Evolutionary conservation across 108 stramenopile species (phyloP).

Genomic region (Seminavis robusta): DNA sequence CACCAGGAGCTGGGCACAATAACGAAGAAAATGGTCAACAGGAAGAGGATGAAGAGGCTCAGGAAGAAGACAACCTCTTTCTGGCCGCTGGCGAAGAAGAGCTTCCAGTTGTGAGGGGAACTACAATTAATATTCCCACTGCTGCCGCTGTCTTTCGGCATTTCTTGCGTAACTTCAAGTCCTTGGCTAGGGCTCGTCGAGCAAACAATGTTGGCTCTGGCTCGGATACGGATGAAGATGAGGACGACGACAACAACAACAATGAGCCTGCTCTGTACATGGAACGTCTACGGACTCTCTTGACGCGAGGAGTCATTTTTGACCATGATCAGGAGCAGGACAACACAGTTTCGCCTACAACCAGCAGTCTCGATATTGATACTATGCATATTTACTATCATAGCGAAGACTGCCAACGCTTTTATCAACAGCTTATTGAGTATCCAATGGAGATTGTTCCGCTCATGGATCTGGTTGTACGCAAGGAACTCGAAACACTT

Average conservation of each 20-base stretch:
- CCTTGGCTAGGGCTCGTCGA: constrained; percentile 25
- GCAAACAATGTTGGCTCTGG: neutral
- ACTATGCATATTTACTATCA: constrained; percentile 89
- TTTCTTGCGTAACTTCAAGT: constrained; percentile 68
- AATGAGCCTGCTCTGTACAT: constrained; percentile 24
- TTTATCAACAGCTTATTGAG: constrained; percentile 91
- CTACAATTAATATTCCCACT: constrained; percentile 69
- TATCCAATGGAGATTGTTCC: constrained; percentile 97
- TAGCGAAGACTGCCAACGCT: constrained; percentile 64
- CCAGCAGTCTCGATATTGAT: constrained; percentile 85
- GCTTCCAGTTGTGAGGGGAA: constrained; percentile 62
- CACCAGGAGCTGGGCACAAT: too few species aligned
- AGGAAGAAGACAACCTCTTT: too few species aligned
- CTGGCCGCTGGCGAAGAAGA: too few species aligned
- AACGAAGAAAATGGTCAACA: too few species aligned
- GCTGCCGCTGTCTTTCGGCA: constrained; percentile 75
- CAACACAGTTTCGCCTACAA: constrained; percentile 11
- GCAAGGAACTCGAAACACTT: constrained; percentile 60
- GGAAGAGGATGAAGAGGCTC: too few species aligned
- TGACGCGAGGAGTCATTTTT: constrained; percentile 11
- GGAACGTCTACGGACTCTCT: constrained; percentile 8
- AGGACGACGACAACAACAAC: constrained; percentile 26
- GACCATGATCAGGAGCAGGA: neutral
- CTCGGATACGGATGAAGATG: constrained; percentile 14
- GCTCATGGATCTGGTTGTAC: constrained; percentile 88